Percentiles rank a stretch among this genome's conserved stretches.
Conservation (phyloP, 108 stramenopile species). For the Mayamaea pseudoterrestris region DNA sequence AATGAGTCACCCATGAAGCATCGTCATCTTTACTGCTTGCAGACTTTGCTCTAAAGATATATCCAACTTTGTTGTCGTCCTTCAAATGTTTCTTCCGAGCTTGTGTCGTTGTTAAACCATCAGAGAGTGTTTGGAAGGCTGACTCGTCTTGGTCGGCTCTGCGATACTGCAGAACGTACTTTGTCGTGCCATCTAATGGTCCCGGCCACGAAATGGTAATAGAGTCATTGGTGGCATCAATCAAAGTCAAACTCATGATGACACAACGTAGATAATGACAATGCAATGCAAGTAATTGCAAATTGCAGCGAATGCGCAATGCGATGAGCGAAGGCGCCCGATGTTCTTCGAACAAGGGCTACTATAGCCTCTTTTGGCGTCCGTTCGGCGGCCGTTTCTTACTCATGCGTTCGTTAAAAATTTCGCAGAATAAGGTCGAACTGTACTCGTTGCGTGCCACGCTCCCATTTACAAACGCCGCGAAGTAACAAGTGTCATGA, state of each 20-base stretch:
- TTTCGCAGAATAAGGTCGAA: too few species aligned
- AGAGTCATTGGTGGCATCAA: conserved; percentile 53
- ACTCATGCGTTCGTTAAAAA: too few species aligned
- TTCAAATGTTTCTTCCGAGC: conserved; percentile 55
- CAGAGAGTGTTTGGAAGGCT: conserved; percentile 42
- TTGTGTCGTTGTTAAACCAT: conserved; percentile 37
- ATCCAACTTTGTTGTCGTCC: conserved; percentile 23
- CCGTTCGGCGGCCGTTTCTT: too few species aligned
- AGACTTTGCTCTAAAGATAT: conserved; percentile 52
- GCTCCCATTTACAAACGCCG: too few species aligned
- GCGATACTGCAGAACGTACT: conserved; percentile 51
- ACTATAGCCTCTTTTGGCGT: too few species aligned
- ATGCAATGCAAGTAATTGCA: too few species aligned
- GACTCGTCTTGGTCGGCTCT: conserved; percentile 24
- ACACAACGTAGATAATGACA: too few species aligned
- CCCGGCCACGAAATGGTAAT: conserved; percentile 62
- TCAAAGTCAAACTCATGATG: conserved; percentile 21
- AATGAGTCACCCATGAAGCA: conserved; percentile 22
- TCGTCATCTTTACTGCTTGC: conserved; percentile 18
- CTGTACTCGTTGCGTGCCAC: too few species aligned
- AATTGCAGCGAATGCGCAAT: too few species aligned
- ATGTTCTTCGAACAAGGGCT: too few species aligned
- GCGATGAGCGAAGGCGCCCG: too few species aligned
- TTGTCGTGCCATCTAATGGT: conserved; percentile 12
- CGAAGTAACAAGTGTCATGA: too few species aligned